Base-by-base conservation (phyloP, 768 basidiomycete genomes). In the Sistotremastrum suecicum region DNA sequence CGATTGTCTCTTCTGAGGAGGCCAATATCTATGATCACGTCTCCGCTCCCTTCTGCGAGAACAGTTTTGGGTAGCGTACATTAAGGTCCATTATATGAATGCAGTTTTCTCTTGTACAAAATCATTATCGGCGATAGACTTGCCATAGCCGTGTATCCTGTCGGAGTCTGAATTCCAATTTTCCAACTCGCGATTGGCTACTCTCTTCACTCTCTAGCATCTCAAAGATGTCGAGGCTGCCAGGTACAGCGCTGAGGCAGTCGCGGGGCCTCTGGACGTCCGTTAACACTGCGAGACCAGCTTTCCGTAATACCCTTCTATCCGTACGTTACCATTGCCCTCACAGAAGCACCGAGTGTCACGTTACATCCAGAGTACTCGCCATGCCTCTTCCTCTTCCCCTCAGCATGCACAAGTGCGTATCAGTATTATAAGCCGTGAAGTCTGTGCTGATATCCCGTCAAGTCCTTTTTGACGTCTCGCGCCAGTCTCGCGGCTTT, bases 401-500 rank as follows among this genome's bases (percentile, higher is more conserved):
- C 57, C 59, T 7, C 69, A 78, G 39, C 60, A 63, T 46, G 69
- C 74, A 48, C 76, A 83, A 75, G 85, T 86, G 54, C n/a, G 74
- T 61, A 40, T 20, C 11, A 8, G 30, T 37, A 47, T 48, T 37
- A 7, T 36, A 28, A 43, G 11, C 5, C 8, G n/a, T 42, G 43
- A 36, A 3, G 38, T 12, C 34, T 11, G 4, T 7, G 36, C 39
- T 29, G 12, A 11, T 8, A 12, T 38, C 37, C 8, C 9, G 9
- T 47, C 20, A 46, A 88, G 85, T 69, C 81, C 9, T 59, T 82
- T 51, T 54, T 80, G 53, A 74, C 69, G 58, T 88, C 87, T 46
- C 80, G 79, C 59, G 70, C 78, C 48, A 74, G 84, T 29, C 74
- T 88, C 50, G 75, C 77, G 46, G 79, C 90, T 41, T 78, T 79